These are phyloP conservation scores for Pythium coloratum DNA, from an alignment of 352 stramenopile species.

Conservation along the genomic window DNA sequence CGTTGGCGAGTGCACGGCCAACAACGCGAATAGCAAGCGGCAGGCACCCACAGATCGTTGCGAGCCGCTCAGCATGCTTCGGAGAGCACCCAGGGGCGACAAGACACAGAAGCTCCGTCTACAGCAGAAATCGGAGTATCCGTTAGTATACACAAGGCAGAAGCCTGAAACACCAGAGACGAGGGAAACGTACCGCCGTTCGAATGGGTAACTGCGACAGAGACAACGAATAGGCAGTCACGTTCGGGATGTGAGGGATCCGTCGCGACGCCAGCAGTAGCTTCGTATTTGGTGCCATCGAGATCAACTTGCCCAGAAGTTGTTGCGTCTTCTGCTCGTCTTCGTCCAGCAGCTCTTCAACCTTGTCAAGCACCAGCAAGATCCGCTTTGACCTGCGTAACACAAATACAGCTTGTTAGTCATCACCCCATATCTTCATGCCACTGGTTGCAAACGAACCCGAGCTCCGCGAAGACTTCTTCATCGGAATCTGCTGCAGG, in stretches of 20 bases:
- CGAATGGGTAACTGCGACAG: slow-evolving; percentile 70
- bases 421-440: too few relatives aligned
- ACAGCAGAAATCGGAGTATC: slow-evolving; percentile 1
- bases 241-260: slow-evolving; percentile 73
- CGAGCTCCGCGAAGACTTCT: slow-evolving; percentile 77
- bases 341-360: slow-evolving; percentile 76
- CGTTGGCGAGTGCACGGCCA: slow-evolving; percentile 71
- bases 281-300: slow-evolving; percentile 63
- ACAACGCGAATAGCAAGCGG: slow-evolving; percentile 83
- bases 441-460: too few relatives aligned
- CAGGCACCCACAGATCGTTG: slow-evolving; percentile 74
- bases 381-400: slow-evolving; percentile 57
- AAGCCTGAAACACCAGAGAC: background rate
- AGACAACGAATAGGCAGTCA: slow-evolving; percentile 76
- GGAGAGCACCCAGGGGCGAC: slow-evolving; percentile 60
- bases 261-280: slow-evolving; percentile 70
- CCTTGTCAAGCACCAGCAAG: slow-evolving; percentile 78
- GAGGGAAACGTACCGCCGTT: slow-evolving; percentile 44
- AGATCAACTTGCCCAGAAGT: slow-evolving; percentile 68
- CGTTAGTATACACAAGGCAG: too few relatives aligned
- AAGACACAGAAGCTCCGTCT: slow-evolving; percentile 73
- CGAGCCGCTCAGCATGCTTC: slow-evolving; percentile 60
- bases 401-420: background rate
- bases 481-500: slow-evolving; percentile 70
- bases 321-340: slow-evolving; percentile 74